These are phyloP conservation scores for Mortierella alpina DNA, from an alignment of 192 early-diverging fungal genomes.

Conservation along the genomic window DNA sequence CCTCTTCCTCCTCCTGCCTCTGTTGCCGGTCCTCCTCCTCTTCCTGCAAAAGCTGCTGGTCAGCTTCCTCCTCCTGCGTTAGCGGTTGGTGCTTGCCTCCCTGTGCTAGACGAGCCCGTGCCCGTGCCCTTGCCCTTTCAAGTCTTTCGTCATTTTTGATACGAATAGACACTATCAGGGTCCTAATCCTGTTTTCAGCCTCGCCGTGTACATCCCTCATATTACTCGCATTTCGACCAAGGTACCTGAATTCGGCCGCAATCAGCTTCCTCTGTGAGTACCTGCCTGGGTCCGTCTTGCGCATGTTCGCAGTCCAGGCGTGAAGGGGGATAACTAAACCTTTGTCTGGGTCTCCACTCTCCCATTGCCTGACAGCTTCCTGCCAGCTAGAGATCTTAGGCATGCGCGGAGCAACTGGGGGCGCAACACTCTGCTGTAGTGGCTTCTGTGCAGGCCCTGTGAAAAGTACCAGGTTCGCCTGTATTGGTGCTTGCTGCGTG, in stretches of 20 bases:
- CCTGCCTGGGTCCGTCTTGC: neutral
- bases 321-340: no score
- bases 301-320: slow-evolving; percentile 6
- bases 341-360: no score
- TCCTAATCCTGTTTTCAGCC: neutral
- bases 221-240: slow-evolving; percentile 1
- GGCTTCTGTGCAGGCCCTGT: no score
- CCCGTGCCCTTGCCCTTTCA: no score
- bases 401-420: no score
- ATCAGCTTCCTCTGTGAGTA: slow-evolving; percentile 16
- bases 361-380: no score
- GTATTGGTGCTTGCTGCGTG: no score
- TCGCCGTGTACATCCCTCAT: slow-evolving; percentile 13
- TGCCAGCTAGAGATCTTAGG: no score
- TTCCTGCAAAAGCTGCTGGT: no score
- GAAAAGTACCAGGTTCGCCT: no score
- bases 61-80: neutral
- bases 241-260: slow-evolving; percentile 2
- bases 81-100: neutral
- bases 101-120: neutral
- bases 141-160: neutral
- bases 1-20: neutral
- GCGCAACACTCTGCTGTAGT: no score
- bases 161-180: slow-evolving; percentile 2
- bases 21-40: neutral